Percentiles rank a stretch among this genome's conserved stretches.
phyloP scores from a whole-genome alignment of 805 yeast species.

The Kodamaea nitidulidarum region DNA sequence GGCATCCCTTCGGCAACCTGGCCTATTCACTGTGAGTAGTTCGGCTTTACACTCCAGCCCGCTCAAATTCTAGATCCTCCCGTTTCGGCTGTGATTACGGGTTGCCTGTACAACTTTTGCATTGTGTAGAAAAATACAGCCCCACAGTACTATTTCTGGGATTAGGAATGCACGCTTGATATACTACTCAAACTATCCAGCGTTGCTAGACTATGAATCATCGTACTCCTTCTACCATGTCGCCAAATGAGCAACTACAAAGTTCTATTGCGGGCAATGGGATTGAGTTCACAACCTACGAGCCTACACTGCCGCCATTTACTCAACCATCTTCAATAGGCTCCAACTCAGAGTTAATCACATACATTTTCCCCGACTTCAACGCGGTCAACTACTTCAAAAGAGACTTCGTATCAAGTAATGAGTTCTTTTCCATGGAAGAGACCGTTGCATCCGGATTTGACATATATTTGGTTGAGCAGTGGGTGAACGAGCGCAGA shows the following conservation, averaged over 20 bases:
- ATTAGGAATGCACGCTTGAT: neutral
- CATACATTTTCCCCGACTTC: slow-evolving; percentile 53
- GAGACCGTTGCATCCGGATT: slow-evolving; percentile 61
- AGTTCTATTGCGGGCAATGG: neutral
- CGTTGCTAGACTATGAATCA: slow-evolving; percentile 1
- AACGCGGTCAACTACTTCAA: slow-evolving; percentile 48
- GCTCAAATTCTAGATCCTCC: too few species aligned
- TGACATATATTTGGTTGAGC: slow-evolving; percentile 89
- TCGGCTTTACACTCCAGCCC: too few species aligned
- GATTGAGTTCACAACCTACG: neutral
- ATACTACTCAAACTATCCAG: neutral
- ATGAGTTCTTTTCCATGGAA: slow-evolving; percentile 40
- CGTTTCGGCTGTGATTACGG: neutral
- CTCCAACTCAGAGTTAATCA: slow-evolving; percentile 18
- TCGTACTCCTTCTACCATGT: neutral
- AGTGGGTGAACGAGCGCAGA: slow-evolving; percentile 80
- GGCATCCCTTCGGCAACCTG: too few species aligned
- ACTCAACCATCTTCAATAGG: neutral
- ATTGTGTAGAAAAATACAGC: neutral
- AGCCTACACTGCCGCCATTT: neutral
- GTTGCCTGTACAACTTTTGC: neutral
- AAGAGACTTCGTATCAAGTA: slow-evolving; percentile 29
- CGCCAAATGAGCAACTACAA: neutral
- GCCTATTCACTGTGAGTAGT: too few species aligned
- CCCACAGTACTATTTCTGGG: neutral